Base-by-base conservation (phyloP, 306 rosid genomes). In the Abrus precatorius region DNA sequence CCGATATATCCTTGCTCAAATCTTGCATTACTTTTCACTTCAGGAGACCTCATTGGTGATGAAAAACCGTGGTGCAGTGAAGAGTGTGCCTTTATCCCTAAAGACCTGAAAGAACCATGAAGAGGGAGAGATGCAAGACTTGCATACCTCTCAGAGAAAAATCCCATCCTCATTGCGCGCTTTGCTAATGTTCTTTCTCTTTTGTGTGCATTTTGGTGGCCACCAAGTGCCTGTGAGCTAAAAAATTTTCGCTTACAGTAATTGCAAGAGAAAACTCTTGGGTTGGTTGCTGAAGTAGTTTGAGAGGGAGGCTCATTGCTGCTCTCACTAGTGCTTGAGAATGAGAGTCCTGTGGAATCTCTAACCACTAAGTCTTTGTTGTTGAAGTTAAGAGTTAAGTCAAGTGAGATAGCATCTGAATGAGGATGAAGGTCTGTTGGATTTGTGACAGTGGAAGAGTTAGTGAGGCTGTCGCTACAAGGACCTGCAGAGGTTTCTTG, bases 181-280 rank as follows among this genome's bases (percentile, higher is more conserved):
- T 94, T 94, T 2, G 98, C 98, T 5, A 94, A 57, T 52, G 92
- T 91, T 64, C 98, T 86, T 66, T 94, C 98, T 34, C 93, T 87
- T 83, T 94, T 94, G 76, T 94, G 98, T 7, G 97, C 98, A 55
- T 94, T 94, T 75, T 94, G 98, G 85, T 94, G 98, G 11, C 98
- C 98, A 0, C 98, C 98, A 30, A 94, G 98, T 40, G 98, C 98
- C 81, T 94, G 98, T 0, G 98, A 94, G 84, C 98, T 92, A 75
- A 88, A 88, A 83, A 94, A 94, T 77, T 92, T 94, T 63, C 98
- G 89, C 76, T 89, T 96, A 38, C 98, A 94, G 88, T 92, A 94
- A 69, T 92, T 94, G 89, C 98, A 94, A 28, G 97, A 79, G 82
- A 91, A 94, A 28, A 92, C 93, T 71, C 97, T 77, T 1, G 91